A percentile compares a stretch with the other conserved stretches of the same genome.
Evolutionary conservation across 768 basidiomycete species (phyloP).

Genomic region (Serendipita sp.): DNA sequence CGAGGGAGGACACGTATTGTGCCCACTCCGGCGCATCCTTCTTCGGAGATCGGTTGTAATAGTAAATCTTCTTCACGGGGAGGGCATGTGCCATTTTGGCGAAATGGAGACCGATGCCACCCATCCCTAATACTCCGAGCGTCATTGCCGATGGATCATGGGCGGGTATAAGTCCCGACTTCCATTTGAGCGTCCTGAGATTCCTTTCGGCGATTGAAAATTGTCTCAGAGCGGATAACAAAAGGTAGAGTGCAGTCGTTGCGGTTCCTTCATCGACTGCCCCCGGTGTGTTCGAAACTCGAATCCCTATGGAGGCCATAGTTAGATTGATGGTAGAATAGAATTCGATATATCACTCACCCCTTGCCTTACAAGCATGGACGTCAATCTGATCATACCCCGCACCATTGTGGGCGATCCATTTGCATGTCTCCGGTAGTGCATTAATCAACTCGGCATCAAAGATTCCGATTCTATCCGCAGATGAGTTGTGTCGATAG

Average conservation of each 20-base stretch:
- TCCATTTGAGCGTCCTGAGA: constrained; percentile 38
- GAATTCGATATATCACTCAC: constrained; percentile 23
- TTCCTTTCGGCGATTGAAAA: constrained; percentile 47
- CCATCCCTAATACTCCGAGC: constrained; percentile 57
- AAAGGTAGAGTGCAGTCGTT: constrained; percentile 69
- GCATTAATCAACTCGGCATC: constrained; percentile 61
- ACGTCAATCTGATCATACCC: constrained; percentile 86
- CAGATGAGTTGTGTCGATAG: constrained; percentile 60
- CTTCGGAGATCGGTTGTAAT: constrained; percentile 44
- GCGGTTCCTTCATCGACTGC: constrained; percentile 87
- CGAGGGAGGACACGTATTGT: constrained; percentile 48
- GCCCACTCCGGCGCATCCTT: constrained; percentile 52
- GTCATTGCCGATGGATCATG: constrained; percentile 56
- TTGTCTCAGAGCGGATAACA: constrained; percentile 63
- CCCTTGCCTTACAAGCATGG: constrained; percentile 49
- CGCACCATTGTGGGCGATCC: constrained; percentile 87
- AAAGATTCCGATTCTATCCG: constrained; percentile 52
- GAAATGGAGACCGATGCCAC: constrained; percentile 58
- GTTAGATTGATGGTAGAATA: not conserved
- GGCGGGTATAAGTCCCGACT: constrained; percentile 31
- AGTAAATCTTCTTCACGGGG: constrained; percentile 79
- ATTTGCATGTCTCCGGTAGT: constrained; percentile 52
- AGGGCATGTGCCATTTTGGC: constrained; percentile 62
- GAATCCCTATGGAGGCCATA: constrained; percentile 51
- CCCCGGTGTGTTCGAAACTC: constrained; percentile 75